These are phyloP conservation scores for Rhizopus delemar DNA, from an alignment of 371 early-diverging fungal genomes.

Conservation along the genomic window DNA sequence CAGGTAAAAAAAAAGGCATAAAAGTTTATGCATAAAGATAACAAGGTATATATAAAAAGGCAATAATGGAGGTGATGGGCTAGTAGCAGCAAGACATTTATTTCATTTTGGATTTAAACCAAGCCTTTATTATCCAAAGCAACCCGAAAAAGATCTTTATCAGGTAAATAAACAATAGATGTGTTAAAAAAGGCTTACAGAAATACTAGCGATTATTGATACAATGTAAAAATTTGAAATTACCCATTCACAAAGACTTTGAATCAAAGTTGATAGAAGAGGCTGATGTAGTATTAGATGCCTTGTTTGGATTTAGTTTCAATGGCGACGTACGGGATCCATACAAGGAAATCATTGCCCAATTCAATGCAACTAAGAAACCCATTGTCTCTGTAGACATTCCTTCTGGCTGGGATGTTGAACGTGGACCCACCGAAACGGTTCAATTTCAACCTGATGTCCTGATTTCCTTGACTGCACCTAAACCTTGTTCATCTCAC, in stretches of 20 bases:
- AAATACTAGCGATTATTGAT: slow-evolving; percentile 53
- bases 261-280: slow-evolving; percentile 10
- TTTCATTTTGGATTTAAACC: slow-evolving; percentile 85
- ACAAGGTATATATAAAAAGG: slow-evolving; percentile 11
- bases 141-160: slow-evolving; percentile 66
- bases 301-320: slow-evolving; percentile 94
- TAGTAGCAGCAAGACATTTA: slow-evolving; percentile 89
- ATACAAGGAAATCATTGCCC: slow-evolving; percentile 66
- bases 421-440: slow-evolving; percentile 59
- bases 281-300: slow-evolving; percentile 79
- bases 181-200: neutral
- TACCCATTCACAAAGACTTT: slow-evolving; percentile 57
- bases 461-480: slow-evolving; percentile 89
- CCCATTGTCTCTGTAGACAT: slow-evolving; percentile 86
- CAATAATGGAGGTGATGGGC: slow-evolving; percentile 96
- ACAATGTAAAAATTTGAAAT: slow-evolving; percentile 70
- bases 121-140: slow-evolving; percentile 78
- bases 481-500: slow-evolving; percentile 71
- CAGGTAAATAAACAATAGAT: slow-evolving; percentile 37
- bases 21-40: neutral
- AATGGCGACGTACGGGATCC: slow-evolving; percentile 79
- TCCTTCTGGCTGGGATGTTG: slow-evolving; percentile 95
- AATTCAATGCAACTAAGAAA: slow-evolving; percentile 47
- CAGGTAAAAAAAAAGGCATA: slow-evolving; percentile 49
- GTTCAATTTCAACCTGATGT: slow-evolving; percentile 70